Evolutionary conservation across 2,329 filamentous ascomycete genomes (phyloP), one percentile per base, ranked within the genome.

Genomic region (Fusarium pseudonygamai): DNA sequence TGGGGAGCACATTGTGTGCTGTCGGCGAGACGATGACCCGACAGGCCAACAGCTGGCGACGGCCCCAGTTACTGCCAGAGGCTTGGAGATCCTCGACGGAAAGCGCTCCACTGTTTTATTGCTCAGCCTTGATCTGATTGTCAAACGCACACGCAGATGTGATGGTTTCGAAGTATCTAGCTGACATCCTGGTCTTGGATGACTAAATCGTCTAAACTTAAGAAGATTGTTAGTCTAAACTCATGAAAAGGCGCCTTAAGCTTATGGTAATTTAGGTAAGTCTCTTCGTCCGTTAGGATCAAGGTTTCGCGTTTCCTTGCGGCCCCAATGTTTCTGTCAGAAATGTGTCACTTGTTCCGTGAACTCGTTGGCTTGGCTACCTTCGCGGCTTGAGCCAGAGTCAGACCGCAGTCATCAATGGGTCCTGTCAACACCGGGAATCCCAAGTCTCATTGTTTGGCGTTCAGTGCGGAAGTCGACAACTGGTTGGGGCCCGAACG

Each of bases 211-310:
- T 13, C 26, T 30, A n/a, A n/a, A 30, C 0, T 30, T n/a, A 8
- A 14, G 0, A 14, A 7, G 13, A 0, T 1, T 26, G 13, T 45
- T 20, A 45, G 16, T 12, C 24, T 45, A 45, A 26, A 45, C 0
- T 45, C 42, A 1, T 26, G 5, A 26, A 45, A 45, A 7, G 3
- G 4, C 5, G 7, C 42, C 42, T 24, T 45, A 26, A 26, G 11
- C 6, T 20, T 18, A 45, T 3, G 7, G 0, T 1, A 43, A 2
- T 18, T 18, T 24, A 24, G n/a, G 0, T 5, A 18, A 9, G 11
- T 18, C 11, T 13, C 11, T 18, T 45, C 11, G 5, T 45, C 42
- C 24, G 7, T 26, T 13, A 45, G 16, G 16, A 0, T 45, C 0
- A 45, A 9, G 12, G 20, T 14, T 14, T 40, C 20, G 3, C 12